A percentile compares a stretch with the other conserved stretches of the same genome.
Evolutionary conservation across 116 monocot genomes (phyloP).

Genomic region (Cymodocea nodosa): DNA sequence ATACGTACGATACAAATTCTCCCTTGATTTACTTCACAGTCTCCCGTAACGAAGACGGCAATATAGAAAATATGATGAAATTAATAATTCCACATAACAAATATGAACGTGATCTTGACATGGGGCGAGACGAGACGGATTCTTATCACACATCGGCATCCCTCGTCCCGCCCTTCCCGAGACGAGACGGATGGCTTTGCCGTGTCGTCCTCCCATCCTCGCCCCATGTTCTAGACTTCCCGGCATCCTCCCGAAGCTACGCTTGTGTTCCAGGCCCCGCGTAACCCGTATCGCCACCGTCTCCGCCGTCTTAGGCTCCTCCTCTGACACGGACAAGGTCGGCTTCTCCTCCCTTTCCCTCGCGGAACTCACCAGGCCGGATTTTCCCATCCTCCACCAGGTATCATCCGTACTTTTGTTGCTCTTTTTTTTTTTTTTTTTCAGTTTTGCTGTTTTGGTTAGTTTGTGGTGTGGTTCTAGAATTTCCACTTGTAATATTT

Average conservation of each 20-base stretch:
- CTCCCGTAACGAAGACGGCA: no score
- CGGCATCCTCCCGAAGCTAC: background rate
- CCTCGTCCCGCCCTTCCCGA: no score
- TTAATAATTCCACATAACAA: no score
- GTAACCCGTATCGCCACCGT: background rate
- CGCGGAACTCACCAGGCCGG: slow-evolving; percentile 2
- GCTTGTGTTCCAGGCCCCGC: background rate
- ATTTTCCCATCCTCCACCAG: slow-evolving; percentile 11
- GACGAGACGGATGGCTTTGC: background rate
- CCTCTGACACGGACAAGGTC: background rate
- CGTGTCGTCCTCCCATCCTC: background rate
- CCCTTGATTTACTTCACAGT: no score
- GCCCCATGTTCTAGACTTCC: background rate
- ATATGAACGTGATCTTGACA: no score
- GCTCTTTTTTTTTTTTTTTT: background rate
- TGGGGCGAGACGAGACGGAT: no score
- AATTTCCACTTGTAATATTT: background rate
- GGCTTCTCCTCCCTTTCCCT: slow-evolving; percentile 2
- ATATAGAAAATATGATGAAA: no score
- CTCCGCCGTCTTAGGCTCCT: slow-evolving; percentile 1
- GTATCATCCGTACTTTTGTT: background rate
- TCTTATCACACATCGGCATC: no score
- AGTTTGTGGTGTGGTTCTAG: background rate
- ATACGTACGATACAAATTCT: no score
- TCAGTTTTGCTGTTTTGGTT: background rate